Conservation (phyloP, 352 stramenopile species). For the Phytophthora melonis region DNA sequence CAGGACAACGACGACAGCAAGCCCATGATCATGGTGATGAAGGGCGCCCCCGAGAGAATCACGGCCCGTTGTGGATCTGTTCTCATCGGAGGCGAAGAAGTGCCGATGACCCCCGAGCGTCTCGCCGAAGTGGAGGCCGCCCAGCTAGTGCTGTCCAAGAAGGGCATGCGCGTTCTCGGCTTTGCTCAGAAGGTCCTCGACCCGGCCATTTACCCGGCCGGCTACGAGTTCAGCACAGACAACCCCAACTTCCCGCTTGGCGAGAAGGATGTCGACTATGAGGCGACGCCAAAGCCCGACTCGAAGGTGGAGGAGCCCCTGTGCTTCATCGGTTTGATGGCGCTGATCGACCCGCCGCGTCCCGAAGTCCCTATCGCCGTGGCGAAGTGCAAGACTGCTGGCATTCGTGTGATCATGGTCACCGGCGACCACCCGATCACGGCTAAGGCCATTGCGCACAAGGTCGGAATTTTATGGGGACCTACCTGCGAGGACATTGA, state of each 20-base stretch:
- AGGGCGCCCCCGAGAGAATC: slow-evolving; percentile 97
- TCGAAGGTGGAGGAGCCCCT: slow-evolving; percentile 78
- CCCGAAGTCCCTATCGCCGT: slow-evolving; percentile 89
- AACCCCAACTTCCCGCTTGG: slow-evolving; percentile 88
- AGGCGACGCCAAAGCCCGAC: slow-evolving; percentile 68
- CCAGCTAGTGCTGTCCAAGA: slow-evolving; percentile 68
- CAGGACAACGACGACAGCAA: slow-evolving; percentile 78
- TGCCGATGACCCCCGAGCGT: slow-evolving; percentile 93
- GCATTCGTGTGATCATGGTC: slow-evolving; percentile 96
- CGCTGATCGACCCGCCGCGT: slow-evolving; percentile 96
- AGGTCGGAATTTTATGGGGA: slow-evolving; percentile 94
- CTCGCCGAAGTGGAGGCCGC: slow-evolving; percentile 73
- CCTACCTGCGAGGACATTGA: slow-evolving; percentile 88
- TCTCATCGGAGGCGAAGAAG: slow-evolving; percentile 66
- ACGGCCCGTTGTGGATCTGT: slow-evolving; percentile 91
- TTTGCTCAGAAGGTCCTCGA: slow-evolving; percentile 74
- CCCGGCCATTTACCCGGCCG: slow-evolving; percentile 48
- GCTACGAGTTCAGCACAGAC: slow-evolving; percentile 81
- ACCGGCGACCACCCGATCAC: slow-evolving; percentile 95
- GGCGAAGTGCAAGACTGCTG: slow-evolving; percentile 92
- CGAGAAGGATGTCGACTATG: slow-evolving; percentile 87
- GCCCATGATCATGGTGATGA: slow-evolving; percentile 90
- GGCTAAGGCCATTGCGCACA: slow-evolving; percentile 94
- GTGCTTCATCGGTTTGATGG: slow-evolving; percentile 96
- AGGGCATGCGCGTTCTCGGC: slow-evolving; percentile 73